A percentile compares a stretch with the other conserved stretches of the same genome.
Conservation (phyloP, 2,329 filamentous ascomycete species). For the Cladosporium cucumerinum region DNA sequence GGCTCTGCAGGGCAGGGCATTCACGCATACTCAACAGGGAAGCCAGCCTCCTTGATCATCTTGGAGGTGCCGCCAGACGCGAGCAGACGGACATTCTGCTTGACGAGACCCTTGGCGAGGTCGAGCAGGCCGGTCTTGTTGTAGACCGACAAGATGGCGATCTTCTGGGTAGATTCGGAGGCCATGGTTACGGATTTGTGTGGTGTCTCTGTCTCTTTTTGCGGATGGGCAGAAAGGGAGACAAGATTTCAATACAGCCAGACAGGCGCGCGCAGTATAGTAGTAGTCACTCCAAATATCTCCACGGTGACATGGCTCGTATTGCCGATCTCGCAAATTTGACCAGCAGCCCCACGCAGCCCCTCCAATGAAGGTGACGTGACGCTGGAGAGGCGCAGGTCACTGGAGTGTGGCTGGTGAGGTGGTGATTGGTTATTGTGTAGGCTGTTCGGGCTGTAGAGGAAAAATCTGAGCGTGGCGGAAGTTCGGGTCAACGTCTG, state of each 20-base stretch:
- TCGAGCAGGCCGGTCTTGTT: constrained; percentile 96
- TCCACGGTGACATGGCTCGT: not conserved
- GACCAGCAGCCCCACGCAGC: constrained; percentile 6
- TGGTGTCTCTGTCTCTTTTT: constrained; percentile 1
- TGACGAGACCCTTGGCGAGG: constrained; percentile 82
- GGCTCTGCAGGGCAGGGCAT: not conserved
- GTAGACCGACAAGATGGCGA: constrained; percentile 92
- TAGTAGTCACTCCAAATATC: constrained; percentile 3
- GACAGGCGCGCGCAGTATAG: not conserved
- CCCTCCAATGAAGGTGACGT: constrained; percentile 11
- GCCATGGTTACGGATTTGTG: constrained; percentile 21
- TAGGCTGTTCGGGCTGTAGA: not conserved
- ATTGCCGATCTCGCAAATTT: constrained; percentile 16
- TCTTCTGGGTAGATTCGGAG: constrained; percentile 25
- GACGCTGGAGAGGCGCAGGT: not conserved
- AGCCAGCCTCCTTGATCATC: constrained; percentile 94
- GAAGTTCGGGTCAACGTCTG: not conserved
- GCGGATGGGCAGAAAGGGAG: not conserved
- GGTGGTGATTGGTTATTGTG: not conserved
- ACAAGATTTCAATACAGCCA: not conserved
- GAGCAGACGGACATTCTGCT: constrained; percentile 86
- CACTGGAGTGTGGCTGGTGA: constrained; percentile 4
- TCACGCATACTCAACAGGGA: constrained; percentile 73
- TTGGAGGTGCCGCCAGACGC: constrained; percentile 93
- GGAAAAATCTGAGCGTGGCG: not conserved